phyloP scores from a whole-genome alignment of 1,284 basidiomycete genomes.

The Rhizopogon parksii region DNA sequence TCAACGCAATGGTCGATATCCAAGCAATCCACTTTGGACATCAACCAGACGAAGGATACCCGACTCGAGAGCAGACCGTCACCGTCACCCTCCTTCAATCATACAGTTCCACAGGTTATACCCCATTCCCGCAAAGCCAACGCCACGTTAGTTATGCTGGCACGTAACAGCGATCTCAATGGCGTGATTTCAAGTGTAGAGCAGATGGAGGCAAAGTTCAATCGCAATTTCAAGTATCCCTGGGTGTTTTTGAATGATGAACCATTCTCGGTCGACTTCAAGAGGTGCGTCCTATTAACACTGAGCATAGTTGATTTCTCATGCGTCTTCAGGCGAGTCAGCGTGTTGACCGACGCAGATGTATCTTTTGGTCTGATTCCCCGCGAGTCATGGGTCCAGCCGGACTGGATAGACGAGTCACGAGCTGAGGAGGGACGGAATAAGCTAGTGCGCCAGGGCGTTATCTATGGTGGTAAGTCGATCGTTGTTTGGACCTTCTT shows the following conservation, averaged over 20 bases:
- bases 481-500: background rate
- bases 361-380: slow-evolving; percentile 69
- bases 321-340: slow-evolving; percentile 41
- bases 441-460: slow-evolving; percentile 53
- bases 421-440: slow-evolving; percentile 57
- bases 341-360: slow-evolving; percentile 46
- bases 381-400: slow-evolving; percentile 71
- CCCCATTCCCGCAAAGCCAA: slow-evolving; percentile 23
- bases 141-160: slow-evolving; percentile 27
- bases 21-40: background rate
- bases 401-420: slow-evolving; percentile 74
- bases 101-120: background rate
- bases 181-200: slow-evolving; percentile 49
- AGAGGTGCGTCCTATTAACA: slow-evolving; percentile 33
- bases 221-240: slow-evolving; percentile 59
- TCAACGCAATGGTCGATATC: slow-evolving; percentile 3
- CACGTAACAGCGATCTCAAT: slow-evolving; percentile 39
- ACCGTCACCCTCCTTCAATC: slow-evolving; percentile 1
- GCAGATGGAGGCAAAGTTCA: slow-evolving; percentile 55
- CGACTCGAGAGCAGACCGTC: background rate
- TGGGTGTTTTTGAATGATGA: slow-evolving; percentile 72
- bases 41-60: background rate
- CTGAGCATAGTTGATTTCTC: slow-evolving; percentile 12
- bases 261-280: slow-evolving; percentile 65
- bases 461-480: slow-evolving; percentile 60